Percentiles rank a stretch among this genome's conserved stretches.
phyloP scores from a whole-genome alignment of 306 rosid species.

The Cicer arietinum region DNA sequence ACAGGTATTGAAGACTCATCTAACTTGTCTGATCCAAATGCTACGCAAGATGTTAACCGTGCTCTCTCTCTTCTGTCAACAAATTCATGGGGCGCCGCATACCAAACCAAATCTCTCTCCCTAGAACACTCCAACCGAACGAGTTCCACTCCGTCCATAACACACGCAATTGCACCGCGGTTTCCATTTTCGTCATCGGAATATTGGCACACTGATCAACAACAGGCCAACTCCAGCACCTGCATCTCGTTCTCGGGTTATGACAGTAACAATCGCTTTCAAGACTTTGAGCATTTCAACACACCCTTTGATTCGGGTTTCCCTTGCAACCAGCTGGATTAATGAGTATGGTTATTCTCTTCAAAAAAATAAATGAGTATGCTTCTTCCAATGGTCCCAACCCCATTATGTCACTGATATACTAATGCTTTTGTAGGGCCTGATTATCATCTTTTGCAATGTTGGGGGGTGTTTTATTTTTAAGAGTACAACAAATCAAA shows the following conservation, averaged over 20 bases:
- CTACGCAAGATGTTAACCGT: constrained; percentile 63
- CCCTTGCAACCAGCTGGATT: constrained; percentile 58
- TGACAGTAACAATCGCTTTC: constrained; percentile 53
- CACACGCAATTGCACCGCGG: constrained; percentile 47
- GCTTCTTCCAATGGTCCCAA: constrained; percentile 4
- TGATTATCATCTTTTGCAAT: neutral
- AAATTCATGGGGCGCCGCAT: constrained; percentile 65
- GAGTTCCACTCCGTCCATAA: constrained; percentile 42
- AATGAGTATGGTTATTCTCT: neutral
- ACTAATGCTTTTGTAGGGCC: neutral
- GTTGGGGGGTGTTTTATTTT: neutral
- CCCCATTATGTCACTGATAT: neutral
- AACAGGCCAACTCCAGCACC: constrained; percentile 28
- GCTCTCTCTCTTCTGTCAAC: constrained; percentile 99
- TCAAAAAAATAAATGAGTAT: neutral
- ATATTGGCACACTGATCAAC: constrained; percentile 59
- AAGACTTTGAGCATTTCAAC: constrained; percentile 61
- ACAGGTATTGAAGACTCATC: constrained; percentile 72
- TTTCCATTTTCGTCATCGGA: constrained; percentile 54
- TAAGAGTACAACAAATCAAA: neutral
- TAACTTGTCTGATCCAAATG: constrained; percentile 48
- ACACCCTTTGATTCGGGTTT: constrained; percentile 55
- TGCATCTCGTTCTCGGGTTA: constrained; percentile 47
- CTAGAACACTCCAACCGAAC: constrained; percentile 43
- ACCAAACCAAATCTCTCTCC: constrained; percentile 51